Evolutionary conservation across 2,329 filamentous ascomycete genomes (phyloP).

Genomic region (Cyclaneusma minus): DNA sequence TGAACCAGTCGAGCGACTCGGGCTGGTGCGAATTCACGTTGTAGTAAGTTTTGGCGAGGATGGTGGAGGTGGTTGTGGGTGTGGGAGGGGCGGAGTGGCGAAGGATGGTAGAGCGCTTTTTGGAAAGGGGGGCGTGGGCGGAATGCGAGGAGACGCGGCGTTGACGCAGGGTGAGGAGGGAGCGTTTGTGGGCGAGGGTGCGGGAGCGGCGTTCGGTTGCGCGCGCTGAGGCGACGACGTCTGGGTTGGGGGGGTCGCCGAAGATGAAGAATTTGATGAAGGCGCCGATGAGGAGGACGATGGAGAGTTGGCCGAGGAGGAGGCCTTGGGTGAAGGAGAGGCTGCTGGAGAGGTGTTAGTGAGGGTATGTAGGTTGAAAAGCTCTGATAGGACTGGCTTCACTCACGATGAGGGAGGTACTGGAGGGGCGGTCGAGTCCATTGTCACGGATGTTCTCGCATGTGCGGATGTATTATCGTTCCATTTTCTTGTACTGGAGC

Average conservation of each 20-base stretch:
- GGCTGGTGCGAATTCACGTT: constrained; percentile 91
- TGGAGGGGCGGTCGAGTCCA: no score
- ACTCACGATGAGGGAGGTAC: background rate
- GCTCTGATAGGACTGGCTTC: constrained; percentile 1
- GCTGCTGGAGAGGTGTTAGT: constrained; percentile 24
- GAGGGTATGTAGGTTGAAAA: constrained; percentile 4
- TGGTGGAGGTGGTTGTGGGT: constrained; percentile 77
- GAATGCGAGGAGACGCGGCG: constrained; percentile 10
- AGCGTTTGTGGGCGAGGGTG: constrained; percentile 62
- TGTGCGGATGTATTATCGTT: no score
- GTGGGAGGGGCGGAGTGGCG: constrained; percentile 56
- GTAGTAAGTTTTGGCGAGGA: constrained; percentile 94
- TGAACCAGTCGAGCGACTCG: constrained; percentile 97
- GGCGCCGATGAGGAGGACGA: constrained; percentile 77
- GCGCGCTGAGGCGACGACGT: constrained; percentile 60
- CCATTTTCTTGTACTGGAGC: no score
- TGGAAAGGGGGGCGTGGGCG: constrained; percentile 31
- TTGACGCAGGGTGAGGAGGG: constrained; percentile 46
- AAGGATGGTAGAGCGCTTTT: constrained; percentile 58
- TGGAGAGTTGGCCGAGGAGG: constrained; percentile 81
- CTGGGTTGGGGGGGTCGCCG: constrained; percentile 75
- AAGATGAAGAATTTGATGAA: constrained; percentile 99
- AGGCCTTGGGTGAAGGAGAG: constrained; percentile 89
- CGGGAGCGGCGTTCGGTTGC: constrained; percentile 60
- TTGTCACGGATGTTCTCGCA: no score